These are phyloP conservation scores for Acacia concinna DNA, from an alignment of 331 rosid genomes.

Conservation along the genomic window DNA sequence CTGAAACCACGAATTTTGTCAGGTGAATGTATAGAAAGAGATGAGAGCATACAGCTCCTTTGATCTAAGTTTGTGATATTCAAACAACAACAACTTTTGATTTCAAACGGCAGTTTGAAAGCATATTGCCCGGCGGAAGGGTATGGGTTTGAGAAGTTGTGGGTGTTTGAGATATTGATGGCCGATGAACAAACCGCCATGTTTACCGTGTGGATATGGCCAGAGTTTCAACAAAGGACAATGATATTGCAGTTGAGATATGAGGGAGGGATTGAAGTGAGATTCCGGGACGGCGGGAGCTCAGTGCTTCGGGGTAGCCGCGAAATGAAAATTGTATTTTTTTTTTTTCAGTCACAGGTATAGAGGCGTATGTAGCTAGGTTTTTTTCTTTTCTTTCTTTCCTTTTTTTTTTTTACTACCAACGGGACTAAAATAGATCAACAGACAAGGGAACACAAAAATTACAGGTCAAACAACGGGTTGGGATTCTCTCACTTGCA, in stretches of 20 bases:
- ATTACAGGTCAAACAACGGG: too few species aligned
- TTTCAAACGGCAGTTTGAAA: not conserved
- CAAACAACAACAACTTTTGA: not conserved
- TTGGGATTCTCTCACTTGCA: too few species aligned
- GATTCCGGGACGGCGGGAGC: not conserved
- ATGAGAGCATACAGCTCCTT: not conserved
- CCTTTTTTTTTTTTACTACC: not conserved
- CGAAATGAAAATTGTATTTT: not conserved
- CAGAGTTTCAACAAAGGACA: not conserved
- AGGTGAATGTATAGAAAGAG: conserved; percentile 2
- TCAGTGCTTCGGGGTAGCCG: not conserved
- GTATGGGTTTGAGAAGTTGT: not conserved
- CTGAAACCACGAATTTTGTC: not conserved
- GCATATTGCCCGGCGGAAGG: conserved; percentile 5
- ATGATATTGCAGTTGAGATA: not conserved
- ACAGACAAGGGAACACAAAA: not conserved
- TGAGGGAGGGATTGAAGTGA: not conserved
- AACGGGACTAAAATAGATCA: not conserved
- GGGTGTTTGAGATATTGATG: conserved; percentile 22
- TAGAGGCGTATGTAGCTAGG: not conserved
- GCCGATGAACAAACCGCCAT: conserved; percentile 38
- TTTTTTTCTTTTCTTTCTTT: too few species aligned
- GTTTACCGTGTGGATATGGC: conserved; percentile 5
- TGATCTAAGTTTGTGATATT: not conserved
- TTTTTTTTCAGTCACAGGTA: not conserved